These are phyloP conservation scores for Trichoderma guizhouense DNA, from an alignment of 2,329 filamentous ascomycete species.

Conservation along the genomic window DNA sequence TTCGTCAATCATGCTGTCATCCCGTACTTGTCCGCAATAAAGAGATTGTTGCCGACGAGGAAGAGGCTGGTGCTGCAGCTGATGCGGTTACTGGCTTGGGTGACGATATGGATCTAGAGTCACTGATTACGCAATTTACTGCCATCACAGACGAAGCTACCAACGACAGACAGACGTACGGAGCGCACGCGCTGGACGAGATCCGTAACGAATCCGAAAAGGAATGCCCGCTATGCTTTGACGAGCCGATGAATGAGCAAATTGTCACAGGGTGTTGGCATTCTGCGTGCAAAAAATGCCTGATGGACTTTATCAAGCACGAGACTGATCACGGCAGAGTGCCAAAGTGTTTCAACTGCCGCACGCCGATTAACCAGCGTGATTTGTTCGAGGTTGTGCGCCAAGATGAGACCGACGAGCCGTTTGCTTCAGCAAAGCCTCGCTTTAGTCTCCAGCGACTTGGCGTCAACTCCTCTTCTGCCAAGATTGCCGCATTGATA, in stretches of 20 bases:
- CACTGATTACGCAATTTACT: slow-evolving; percentile 81
- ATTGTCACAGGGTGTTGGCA: slow-evolving; percentile 97
- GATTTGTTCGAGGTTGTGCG: slow-evolving; percentile 92
- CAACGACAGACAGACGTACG: slow-evolving; percentile 63
- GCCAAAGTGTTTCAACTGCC: slow-evolving; percentile 87
- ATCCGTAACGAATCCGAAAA: slow-evolving; percentile 85
- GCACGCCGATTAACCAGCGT: slow-evolving; percentile 73
- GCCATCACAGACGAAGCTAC: slow-evolving; percentile 60
- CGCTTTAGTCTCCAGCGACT: slow-evolving; percentile 60
- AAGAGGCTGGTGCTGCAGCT: slow-evolving; percentile 69
- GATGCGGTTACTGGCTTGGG: slow-evolving; percentile 78
- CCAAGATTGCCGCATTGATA: slow-evolving; percentile 82
- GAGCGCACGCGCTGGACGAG: slow-evolving; percentile 81
- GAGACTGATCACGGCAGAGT: slow-evolving; percentile 72
- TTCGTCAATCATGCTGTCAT: slow-evolving; percentile 93
- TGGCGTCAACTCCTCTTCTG: slow-evolving; percentile 67
- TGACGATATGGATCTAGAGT: slow-evolving; percentile 93
- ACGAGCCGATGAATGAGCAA: slow-evolving; percentile 94
- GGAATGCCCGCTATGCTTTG: slow-evolving; percentile 91
- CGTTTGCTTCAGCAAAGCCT: slow-evolving; percentile 38
- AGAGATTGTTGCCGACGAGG: slow-evolving; percentile 80
- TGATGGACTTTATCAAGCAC: slow-evolving; percentile 87
- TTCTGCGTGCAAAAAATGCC: slow-evolving; percentile 88
- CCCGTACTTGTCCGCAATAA: slow-evolving; percentile 84
- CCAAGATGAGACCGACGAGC: slow-evolving; percentile 60